phyloP scores from a whole-genome alignment of 2,329 filamentous ascomycete genomes.

The Pyrenophora tritici-repentis region DNA sequence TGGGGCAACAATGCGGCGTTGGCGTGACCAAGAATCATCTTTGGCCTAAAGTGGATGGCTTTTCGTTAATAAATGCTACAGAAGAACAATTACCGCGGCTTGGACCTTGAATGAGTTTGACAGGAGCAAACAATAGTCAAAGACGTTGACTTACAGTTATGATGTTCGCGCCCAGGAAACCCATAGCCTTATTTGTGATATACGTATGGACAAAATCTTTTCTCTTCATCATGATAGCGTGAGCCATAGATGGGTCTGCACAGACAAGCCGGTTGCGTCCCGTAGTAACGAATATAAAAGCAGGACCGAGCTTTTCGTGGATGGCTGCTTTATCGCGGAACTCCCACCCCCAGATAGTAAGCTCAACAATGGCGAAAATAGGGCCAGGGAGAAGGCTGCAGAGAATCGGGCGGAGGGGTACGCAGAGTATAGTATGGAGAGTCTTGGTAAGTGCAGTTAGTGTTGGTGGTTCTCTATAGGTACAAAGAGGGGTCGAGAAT shows the following conservation, averaged over 20 bases:
- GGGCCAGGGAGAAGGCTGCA: background rate
- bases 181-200: background rate
- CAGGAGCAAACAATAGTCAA: too few relatives aligned
- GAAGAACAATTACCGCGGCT: too few relatives aligned
- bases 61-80: too few relatives aligned
- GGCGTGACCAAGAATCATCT: constrained; percentile 15
- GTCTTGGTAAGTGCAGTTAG: background rate
- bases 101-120: too few relatives aligned
- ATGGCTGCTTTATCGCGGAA: constrained; percentile 11
- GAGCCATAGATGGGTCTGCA: constrained; percentile 8
- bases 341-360: constrained; percentile 21
- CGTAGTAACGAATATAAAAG: constrained; percentile 23
- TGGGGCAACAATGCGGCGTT: constrained; percentile 17
- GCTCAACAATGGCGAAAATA: constrained; percentile 1
- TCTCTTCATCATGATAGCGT: constrained; percentile 1
- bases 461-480: background rate
- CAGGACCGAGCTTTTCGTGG: constrained; percentile 19
- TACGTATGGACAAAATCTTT: constrained; percentile 8
- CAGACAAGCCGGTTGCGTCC: constrained; percentile 7
- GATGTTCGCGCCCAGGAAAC: constrained; percentile 1
- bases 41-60: background rate
- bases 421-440: background rate
- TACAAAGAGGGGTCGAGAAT: background rate
- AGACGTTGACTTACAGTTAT: background rate
- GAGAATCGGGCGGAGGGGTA: background rate